Conservation (phyloP, 1,284 basidiomycete species). For the Macrocystidia cucumis region DNA sequence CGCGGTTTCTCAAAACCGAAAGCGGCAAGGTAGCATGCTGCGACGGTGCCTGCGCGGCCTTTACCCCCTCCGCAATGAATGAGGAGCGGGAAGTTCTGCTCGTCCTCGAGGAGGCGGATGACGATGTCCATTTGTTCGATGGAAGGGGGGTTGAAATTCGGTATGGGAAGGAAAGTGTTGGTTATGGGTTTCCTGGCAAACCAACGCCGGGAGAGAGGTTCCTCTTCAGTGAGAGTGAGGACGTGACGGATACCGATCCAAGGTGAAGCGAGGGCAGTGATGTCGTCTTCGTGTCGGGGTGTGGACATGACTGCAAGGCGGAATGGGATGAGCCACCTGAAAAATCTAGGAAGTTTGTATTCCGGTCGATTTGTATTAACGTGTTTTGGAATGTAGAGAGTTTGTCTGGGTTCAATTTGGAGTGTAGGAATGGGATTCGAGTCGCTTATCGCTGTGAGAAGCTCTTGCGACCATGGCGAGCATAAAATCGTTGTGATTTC, state of each 20-base stretch:
- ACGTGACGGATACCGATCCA: conserved; percentile 47
- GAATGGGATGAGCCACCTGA: conserved; percentile 54
- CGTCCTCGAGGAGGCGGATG: conserved; percentile 35
- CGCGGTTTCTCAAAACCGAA: conserved; percentile 39
- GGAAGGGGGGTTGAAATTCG: conserved; percentile 45
- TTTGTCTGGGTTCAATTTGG: conserved; percentile 33
- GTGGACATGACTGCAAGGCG: conserved; percentile 55
- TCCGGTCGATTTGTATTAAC: conserved; percentile 10
- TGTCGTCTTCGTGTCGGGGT: conserved; percentile 42
- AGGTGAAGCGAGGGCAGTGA: conserved; percentile 34
- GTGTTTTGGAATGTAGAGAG: conserved; percentile 27
- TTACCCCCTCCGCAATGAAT: conserved; percentile 60
- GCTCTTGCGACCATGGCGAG: conserved; percentile 30
- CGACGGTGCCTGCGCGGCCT: conserved; percentile 53
- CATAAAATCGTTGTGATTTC: conserved; percentile 25
- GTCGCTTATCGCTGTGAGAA: conserved; percentile 26
- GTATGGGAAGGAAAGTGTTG: conserved; percentile 51
- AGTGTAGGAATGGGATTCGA: conserved; percentile 25
- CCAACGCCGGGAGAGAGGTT: conserved; percentile 39
- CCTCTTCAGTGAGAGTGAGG: conserved; percentile 51
- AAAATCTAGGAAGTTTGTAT: conserved; percentile 45
- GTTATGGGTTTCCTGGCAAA: conserved; percentile 33
- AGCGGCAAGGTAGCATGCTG: conserved; percentile 51
- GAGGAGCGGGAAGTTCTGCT: conserved; percentile 37
- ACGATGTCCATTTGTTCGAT: conserved; percentile 55